Evolutionary conservation across 352 stramenopile species (phyloP).

Genomic region (Globisporangium middletonii): DNA sequence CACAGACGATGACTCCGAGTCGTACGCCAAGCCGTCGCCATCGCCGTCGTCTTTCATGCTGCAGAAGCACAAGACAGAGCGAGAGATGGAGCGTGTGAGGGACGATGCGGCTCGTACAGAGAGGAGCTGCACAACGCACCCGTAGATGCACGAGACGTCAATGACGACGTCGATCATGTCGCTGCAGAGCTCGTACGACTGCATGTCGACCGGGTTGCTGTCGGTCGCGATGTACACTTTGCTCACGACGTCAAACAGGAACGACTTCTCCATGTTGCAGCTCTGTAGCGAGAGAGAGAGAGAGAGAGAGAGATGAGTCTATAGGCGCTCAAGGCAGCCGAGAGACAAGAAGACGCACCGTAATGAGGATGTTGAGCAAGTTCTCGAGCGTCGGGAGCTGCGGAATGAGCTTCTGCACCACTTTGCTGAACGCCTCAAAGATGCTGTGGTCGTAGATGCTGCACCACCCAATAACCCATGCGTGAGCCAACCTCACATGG

Average conservation of each 20-base stretch:
- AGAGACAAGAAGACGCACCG: slow-evolving; percentile 21
- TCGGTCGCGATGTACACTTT: slow-evolving; percentile 99
- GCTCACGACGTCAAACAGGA: slow-evolving; percentile 98
- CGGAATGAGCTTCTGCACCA: slow-evolving; percentile 97
- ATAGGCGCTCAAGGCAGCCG: not conserved
- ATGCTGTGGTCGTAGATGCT: slow-evolving; percentile 96
- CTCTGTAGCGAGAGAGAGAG: slow-evolving; percentile 41
- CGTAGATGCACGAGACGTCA: slow-evolving; percentile 99
- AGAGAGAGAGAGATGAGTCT: too few species aligned
- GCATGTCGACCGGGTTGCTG: slow-evolving; percentile 97
- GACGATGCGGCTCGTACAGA: too few species aligned
- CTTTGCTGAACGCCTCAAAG: slow-evolving; percentile 96
- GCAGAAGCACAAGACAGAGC: not conserved
- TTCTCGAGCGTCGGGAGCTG: slow-evolving; percentile 97
- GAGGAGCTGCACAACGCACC: slow-evolving; percentile 14
- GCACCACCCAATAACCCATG: not conserved
- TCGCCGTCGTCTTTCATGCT: slow-evolving; percentile 90
- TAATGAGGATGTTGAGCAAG: slow-evolving; percentile 97
- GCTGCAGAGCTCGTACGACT: slow-evolving; percentile 96
- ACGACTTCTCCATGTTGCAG: slow-evolving; percentile 99
- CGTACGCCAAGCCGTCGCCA: slow-evolving; percentile 91
- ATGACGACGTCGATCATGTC: slow-evolving; percentile 99
- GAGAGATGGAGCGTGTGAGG: not conserved
- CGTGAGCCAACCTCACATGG: not conserved
- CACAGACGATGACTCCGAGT: slow-evolving; percentile 94